A percentile compares a stretch with the other conserved stretches of the same genome.
Conservation (phyloP, 2,329 filamentous ascomycete genomes). For the Hymenoscyphus scutula region DNA sequence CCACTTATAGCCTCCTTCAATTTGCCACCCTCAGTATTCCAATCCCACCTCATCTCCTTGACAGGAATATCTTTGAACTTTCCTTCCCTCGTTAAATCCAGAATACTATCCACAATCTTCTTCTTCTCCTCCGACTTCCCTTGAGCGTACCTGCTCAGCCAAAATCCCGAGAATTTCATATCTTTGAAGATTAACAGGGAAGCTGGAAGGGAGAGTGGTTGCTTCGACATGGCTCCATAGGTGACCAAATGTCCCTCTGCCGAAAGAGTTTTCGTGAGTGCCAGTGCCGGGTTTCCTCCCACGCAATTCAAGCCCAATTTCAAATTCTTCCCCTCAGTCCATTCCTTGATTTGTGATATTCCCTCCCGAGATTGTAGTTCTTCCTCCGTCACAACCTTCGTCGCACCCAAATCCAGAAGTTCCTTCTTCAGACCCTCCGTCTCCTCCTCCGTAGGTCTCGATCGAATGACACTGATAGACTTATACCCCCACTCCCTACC, state of each 20-base stretch:
- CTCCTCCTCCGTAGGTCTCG: constrained; percentile 61
- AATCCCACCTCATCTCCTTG: constrained; percentile 79
- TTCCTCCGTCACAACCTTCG: constrained; percentile 48
- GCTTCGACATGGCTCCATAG: constrained; percentile 91
- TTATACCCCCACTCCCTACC: constrained; percentile 82
- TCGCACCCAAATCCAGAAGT: constrained; percentile 55
- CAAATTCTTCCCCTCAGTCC: constrained; percentile 65
- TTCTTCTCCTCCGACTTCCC: constrained; percentile 69
- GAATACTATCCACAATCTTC: constrained; percentile 78
- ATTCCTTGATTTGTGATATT: constrained; percentile 54
- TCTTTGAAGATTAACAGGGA: constrained; percentile 92
- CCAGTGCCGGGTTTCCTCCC: constrained; percentile 78
- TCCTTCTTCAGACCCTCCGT: constrained; percentile 64
- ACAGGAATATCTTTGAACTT: constrained; percentile 82
- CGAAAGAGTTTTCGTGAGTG: constrained; percentile 71
- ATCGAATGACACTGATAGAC: constrained; percentile 85
- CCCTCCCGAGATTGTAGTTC: constrained; percentile 47
- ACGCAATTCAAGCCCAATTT: constrained; percentile 89
- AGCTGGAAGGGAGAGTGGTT: constrained; percentile 78
- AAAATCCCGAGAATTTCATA: constrained; percentile 86
- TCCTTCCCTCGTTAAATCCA: constrained; percentile 70
- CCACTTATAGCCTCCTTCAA: constrained; percentile 75
- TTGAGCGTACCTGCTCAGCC: constrained; percentile 89
- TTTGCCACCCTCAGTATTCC: constrained; percentile 69
- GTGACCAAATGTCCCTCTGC: constrained; percentile 76